phyloP scores from a whole-genome alignment of 1,139 yeast species.

The Pichia sp. region DNA sequence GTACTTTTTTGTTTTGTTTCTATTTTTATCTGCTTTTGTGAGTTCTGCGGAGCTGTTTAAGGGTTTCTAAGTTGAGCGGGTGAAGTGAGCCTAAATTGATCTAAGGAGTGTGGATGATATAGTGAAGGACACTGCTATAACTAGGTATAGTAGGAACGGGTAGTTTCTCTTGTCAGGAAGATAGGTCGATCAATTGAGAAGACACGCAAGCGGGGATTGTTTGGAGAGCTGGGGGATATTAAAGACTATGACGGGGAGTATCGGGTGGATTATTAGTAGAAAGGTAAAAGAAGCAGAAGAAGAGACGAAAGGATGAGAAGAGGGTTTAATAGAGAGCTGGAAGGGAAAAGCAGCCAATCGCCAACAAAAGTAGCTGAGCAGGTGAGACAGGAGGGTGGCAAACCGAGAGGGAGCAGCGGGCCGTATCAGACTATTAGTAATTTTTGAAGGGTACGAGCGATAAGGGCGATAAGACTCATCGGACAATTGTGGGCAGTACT shows the following conservation, averaged over 20 bases:
- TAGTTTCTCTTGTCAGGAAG: not conserved
- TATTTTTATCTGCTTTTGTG: not conserved
- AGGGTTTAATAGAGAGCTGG: not conserved
- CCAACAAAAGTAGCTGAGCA: not conserved
- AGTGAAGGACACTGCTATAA: not conserved
- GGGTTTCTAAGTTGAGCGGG: not conserved
- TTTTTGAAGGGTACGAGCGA: not conserved
- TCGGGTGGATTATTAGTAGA: not conserved
- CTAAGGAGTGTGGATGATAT: not conserved
- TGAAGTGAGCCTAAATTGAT: not conserved
- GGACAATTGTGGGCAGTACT: not conserved
- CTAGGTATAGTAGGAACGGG: not conserved
- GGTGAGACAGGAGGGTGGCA: not conserved
- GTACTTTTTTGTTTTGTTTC: not conserved
- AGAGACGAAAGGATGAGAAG: not conserved
- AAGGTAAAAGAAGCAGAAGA: not conserved
- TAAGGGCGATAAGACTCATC: conserved; percentile 2
- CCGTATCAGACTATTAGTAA: not conserved
- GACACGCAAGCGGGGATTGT: not conserved
- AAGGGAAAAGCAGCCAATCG: not conserved
- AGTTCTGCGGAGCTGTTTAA: not conserved
- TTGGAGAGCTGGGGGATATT: no score
- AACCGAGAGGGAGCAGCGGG: not conserved
- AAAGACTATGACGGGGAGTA: no score
- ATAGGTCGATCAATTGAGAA: not conserved